Base-by-base conservation (phyloP, 139 green algal genomes). In the Volvox reticuliferus region DNA sequence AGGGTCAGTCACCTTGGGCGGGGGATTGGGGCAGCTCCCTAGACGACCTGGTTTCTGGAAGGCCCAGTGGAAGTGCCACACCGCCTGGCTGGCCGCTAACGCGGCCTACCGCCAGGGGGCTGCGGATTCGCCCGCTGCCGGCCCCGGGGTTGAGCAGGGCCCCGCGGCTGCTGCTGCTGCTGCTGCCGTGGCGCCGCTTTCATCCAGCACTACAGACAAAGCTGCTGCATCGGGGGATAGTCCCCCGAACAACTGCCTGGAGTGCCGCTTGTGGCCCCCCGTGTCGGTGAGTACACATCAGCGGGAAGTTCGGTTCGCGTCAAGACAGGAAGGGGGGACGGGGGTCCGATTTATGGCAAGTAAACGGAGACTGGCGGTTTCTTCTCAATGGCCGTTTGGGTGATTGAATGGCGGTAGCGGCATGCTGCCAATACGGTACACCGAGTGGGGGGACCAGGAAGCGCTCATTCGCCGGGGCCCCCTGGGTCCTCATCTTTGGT, bases 191-290 rank as follows among this genome's bases (percentile, higher is more conserved):
- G 28, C 55, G 61, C 12, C 61, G 26, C 79, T 36, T 55, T 80
- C 73, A 80, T 32, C 22, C 67, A 28, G 22, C 67, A 75, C 24
- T 55, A 28, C 73, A 22, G 73, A n/a, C 73, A 22, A 1, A 2
- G 73, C 73, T 32, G 26, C 73, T 19, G 73, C 73, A 19, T 80
- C 14, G 20, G 26, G 2, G 28, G 32, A 24, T 36, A 3, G 16
- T 82, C 32, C 76, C 13, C 32, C 20, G 14, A 36, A n/a, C 37
- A 89, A 89, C 68, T 50, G 85, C 85, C 19, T 82, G 85, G 85
- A 89, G 44, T n/a, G 13, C 9, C 37, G 85, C n/a, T 17, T 82
- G 68, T 89, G 85, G 85, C 85, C 69, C 0, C 37, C 19, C 28
- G 0, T 89, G 13, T 19, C 30, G 69, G 85, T 89, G 69, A 19